phyloP scores from a whole-genome alignment of 495 filamentous ascomycete species.

The Penicillium parvum region DNA sequence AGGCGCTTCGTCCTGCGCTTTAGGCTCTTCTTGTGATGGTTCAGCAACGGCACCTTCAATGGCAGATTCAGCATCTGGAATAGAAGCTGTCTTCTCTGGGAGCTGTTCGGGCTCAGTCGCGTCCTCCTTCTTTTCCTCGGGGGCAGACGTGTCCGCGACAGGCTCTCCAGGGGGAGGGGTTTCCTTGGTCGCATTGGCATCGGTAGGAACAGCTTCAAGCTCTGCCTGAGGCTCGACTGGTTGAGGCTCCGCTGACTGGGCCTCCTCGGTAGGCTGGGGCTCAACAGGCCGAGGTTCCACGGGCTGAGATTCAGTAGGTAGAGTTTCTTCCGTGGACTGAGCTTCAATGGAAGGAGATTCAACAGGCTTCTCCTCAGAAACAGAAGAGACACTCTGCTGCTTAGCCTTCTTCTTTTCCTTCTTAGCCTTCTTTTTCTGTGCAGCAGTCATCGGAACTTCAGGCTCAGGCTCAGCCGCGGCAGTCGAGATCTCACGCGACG shows the following conservation, averaged over 20 bases:
- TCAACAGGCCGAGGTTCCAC: constrained; percentile 3
- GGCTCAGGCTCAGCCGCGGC: constrained; percentile 13
- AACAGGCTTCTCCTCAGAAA: constrained; percentile 14
- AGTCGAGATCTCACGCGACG: constrained; percentile 7
- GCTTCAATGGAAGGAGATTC: constrained; percentile 4
- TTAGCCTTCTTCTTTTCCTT: constrained; percentile 37
- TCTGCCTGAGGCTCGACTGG: background rate
- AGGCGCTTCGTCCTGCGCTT: background rate
- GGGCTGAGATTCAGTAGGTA: background rate
- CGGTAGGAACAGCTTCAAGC: background rate
- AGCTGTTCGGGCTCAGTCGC: constrained; percentile 2
- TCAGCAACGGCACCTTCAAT: background rate
- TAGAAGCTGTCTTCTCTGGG: background rate
- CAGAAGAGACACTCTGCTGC: constrained; percentile 14
- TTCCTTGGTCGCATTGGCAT: constrained; percentile 1
- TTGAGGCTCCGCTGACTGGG: background rate
- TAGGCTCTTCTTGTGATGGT: constrained; percentile 3
- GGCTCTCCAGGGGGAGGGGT: background rate
- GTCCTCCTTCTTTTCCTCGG: constrained; percentile 2
- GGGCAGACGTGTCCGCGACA: background rate
- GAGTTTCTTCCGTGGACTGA: constrained; percentile 1
- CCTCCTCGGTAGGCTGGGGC: background rate
- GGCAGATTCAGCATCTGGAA: background rate
- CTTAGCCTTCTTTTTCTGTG: constrained; percentile 37
- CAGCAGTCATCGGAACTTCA: constrained; percentile 19